phyloP scores from a whole-genome alignment of 176 grass and related monocot genomes.

The Ensete glaucum region DNA sequence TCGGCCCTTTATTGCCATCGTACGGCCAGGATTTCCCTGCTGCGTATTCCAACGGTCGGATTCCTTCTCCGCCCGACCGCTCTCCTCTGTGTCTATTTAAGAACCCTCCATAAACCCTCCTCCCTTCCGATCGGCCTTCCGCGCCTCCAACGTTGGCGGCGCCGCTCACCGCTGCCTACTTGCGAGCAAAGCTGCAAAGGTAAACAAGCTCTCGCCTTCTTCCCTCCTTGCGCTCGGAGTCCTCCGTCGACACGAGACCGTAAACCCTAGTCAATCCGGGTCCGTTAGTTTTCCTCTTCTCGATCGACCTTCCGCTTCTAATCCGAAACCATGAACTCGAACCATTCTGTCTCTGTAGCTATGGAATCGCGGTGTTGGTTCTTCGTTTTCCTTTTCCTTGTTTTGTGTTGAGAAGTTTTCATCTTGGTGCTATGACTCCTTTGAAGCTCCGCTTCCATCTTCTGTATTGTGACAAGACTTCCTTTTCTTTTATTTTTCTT shows the following conservation, averaged over 20 bases:
- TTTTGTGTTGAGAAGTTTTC: neutral
- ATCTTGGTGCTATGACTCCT: neutral
- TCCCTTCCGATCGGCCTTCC: neutral
- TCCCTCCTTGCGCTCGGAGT: no score
- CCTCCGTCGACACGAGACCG: neutral
- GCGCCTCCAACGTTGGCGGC: neutral
- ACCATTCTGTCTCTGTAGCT: neutral
- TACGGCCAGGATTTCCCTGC: neutral
- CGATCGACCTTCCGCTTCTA: neutral
- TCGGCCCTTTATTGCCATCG: neutral
- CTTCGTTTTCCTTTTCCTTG: neutral
- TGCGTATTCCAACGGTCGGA: neutral
- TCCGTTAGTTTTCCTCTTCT: neutral
- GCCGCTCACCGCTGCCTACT: neutral
- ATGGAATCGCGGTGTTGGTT: neutral
- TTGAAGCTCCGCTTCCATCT: neutral
- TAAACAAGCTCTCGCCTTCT: neutral
- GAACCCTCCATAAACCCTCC: neutral
- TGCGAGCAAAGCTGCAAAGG: neutral
- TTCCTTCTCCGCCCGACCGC: neutral
- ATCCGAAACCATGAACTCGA: neutral
- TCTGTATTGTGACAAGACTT: no score
- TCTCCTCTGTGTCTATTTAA: neutral
- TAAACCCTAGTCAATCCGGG: neutral
- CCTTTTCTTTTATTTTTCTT: neutral